These are phyloP conservation scores for Hypoxylon trugodes DNA, from an alignment of 495 filamentous ascomycete species.

Conservation along the genomic window DNA sequence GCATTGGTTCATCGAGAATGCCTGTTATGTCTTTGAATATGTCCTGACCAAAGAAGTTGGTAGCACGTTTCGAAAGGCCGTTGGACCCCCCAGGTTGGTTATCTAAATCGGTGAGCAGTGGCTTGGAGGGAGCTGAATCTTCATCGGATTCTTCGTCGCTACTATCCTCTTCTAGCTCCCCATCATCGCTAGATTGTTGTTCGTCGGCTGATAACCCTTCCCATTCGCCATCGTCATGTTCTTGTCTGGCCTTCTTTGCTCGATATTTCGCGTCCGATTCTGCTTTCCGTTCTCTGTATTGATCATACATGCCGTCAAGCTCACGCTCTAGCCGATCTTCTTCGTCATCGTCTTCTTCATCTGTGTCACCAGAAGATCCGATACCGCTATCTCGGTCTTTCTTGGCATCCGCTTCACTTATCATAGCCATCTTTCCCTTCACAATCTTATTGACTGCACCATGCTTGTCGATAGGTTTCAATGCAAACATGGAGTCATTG, in stretches of 20 bases:
- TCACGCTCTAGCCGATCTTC: slow-evolving; percentile 82
- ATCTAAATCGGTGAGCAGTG: slow-evolving; percentile 63
- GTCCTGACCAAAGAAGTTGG: slow-evolving; percentile 92
- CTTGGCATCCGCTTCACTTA: slow-evolving; percentile 62
- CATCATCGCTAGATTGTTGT: slow-evolving; percentile 64
- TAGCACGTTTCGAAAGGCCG: slow-evolving; percentile 80
- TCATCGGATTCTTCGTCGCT: slow-evolving; percentile 64
- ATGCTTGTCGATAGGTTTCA: slow-evolving; percentile 80
- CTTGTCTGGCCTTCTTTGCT: slow-evolving; percentile 85
- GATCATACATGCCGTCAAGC: slow-evolving; percentile 84
- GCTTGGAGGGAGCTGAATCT: slow-evolving; percentile 44
- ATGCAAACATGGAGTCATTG: slow-evolving; percentile 80
- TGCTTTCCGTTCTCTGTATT: slow-evolving; percentile 82
- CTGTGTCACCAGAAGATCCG: slow-evolving; percentile 61
- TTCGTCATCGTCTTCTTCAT: slow-evolving; percentile 76
- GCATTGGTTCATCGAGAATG: slow-evolving; percentile 57
- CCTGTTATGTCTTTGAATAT: slow-evolving; percentile 85
- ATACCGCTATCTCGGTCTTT: slow-evolving; percentile 69
- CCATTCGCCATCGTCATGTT: slow-evolving; percentile 88
- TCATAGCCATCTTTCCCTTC: slow-evolving; percentile 76
- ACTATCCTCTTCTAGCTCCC: slow-evolving; percentile 60
- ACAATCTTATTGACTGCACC: slow-evolving; percentile 73
- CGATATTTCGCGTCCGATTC: slow-evolving; percentile 84
- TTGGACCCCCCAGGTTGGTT: slow-evolving; percentile 52
- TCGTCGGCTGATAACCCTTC: slow-evolving; percentile 83